These are phyloP conservation scores for Aspergillus pseudoviridinutans DNA, from an alignment of 2,329 filamentous ascomycete species.

Conservation along the genomic window DNA sequence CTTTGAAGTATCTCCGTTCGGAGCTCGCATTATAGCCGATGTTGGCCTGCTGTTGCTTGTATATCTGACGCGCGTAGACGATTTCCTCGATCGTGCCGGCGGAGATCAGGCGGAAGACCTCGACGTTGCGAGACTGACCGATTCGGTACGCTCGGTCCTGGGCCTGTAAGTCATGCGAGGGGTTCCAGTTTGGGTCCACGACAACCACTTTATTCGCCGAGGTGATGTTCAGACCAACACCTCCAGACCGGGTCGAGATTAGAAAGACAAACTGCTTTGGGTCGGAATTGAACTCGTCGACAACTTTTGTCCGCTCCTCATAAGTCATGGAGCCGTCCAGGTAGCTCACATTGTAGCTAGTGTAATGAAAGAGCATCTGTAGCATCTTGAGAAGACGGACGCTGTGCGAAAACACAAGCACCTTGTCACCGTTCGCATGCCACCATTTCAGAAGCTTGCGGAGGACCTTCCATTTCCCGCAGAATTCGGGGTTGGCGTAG, in stretches of 20 bases:
- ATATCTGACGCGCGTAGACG: constrained; percentile 93
- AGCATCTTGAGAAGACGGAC: constrained; percentile 81
- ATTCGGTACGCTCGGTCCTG: constrained; percentile 96
- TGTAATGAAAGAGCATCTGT: constrained; percentile 78
- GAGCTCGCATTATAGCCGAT: constrained; percentile 92
- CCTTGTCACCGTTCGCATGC: constrained; percentile 87
- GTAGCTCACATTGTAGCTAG: constrained; percentile 86
- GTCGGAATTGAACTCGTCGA: constrained; percentile 89
- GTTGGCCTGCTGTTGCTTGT: constrained; percentile 98
- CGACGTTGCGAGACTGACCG: constrained; percentile 85
- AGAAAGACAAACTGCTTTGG: constrained; percentile 88
- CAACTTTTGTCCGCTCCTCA: constrained; percentile 74
- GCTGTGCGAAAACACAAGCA: constrained; percentile 90
- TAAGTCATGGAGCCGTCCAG: constrained; percentile 81
- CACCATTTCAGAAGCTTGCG: constrained; percentile 84
- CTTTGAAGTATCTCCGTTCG: constrained; percentile 91
- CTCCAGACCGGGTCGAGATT: constrained; percentile 89
- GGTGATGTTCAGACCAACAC: constrained; percentile 92
- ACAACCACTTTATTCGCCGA: constrained; percentile 98
- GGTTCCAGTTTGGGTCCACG: constrained; percentile 97
- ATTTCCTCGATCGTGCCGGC: constrained; percentile 95
- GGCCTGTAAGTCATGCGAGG: constrained; percentile 87
- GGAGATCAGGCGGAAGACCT: constrained; percentile 88
- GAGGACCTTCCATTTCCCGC: constrained; percentile 93
- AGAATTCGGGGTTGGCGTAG: constrained; percentile 83